Evolutionary conservation across 805 yeast species (phyloP).

Genomic region (Lipomyces oligophaga): DNA sequence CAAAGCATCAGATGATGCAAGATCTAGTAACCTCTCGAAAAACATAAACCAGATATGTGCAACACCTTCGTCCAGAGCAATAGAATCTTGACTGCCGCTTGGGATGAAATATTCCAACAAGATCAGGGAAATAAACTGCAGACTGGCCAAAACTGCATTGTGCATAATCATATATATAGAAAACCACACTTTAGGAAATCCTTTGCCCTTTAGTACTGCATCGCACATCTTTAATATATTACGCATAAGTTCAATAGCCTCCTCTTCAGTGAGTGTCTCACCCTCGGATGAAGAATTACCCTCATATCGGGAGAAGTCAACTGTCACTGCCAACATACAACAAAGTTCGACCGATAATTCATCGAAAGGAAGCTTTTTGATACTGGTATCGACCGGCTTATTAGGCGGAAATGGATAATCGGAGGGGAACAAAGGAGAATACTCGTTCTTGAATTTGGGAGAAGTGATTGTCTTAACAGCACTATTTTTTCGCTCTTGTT

Average conservation of each 20-base stretch:
- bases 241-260: conserved; percentile 33
- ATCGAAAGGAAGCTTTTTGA: conserved; percentile 62
- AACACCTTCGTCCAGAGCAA: not conserved
- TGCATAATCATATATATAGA: conserved; percentile 45
- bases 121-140: conserved; percentile 30
- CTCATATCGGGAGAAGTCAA: conserved; percentile 31
- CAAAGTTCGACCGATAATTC: conserved; percentile 70
- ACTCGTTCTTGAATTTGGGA: conserved; percentile 39
- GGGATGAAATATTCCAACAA: conserved; percentile 21
- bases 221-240: conserved; percentile 33
- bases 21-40: conserved; percentile 42
- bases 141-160: conserved; percentile 34
- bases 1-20: conserved; percentile 65
- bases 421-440: conserved; percentile 52
- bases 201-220: conserved; percentile 32
- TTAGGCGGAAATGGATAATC: conserved; percentile 55
- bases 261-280: conserved; percentile 29
- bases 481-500: conserved; percentile 14
- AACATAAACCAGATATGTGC: conserved; percentile 33
- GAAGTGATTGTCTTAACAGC: conserved; percentile 4
- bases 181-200: conserved; percentile 59
- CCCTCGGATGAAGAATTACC: conserved; percentile 21
- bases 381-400: conserved; percentile 66
- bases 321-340: conserved; percentile 44
- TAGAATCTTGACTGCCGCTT: not conserved